A percentile compares a stretch with the other conserved stretches of the same genome.
Evolutionary conservation across 495 filamentous ascomycete genomes (phyloP).

Genomic region (Xylaria castorea): DNA sequence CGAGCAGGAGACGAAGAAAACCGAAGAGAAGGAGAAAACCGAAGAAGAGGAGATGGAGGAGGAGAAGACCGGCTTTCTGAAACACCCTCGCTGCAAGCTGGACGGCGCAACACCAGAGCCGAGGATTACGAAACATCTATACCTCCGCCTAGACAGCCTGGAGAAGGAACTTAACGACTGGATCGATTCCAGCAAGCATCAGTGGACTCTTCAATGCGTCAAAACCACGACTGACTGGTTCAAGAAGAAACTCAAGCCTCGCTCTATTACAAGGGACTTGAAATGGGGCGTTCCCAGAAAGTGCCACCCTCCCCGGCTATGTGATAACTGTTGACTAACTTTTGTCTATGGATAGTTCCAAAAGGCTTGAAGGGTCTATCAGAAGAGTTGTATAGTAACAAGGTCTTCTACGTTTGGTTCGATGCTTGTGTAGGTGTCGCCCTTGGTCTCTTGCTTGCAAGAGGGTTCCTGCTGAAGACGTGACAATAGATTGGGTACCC

Average conservation of each 20-base stretch:
- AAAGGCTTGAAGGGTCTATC: conserved; percentile 53
- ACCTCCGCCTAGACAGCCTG: conserved; percentile 79
- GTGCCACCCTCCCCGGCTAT: neutral
- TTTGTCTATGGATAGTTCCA: conserved; percentile 12
- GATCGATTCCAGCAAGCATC: conserved; percentile 58
- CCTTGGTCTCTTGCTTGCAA: neutral
- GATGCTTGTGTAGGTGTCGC: conserved; percentile 70
- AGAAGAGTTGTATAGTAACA: conserved; percentile 69
- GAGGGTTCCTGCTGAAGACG: neutral
- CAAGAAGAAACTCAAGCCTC: conserved; percentile 78
- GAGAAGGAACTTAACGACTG: conserved; percentile 76
- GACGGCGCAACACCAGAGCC: conserved; percentile 79
- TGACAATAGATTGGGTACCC: conserved; percentile 68
- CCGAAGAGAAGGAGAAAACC: neutral
- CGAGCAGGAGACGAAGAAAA: neutral
- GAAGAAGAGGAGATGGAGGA: neutral
- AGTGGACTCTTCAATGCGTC: conserved; percentile 79
- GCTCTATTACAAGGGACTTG: conserved; percentile 91
- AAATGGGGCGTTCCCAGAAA: conserved; percentile 77
- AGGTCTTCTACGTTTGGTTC: conserved; percentile 98
- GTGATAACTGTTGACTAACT: conserved; percentile 10
- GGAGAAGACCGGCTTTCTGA: conserved; percentile 24
- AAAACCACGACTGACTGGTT: conserved; percentile 80
- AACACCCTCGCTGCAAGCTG: conserved; percentile 76
- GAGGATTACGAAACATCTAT: conserved; percentile 68